A percentile compares a stretch with the other conserved stretches of the same genome.
Conservation (phyloP, 179 eudicot species). For the Amaranthus tricolor region DNA sequence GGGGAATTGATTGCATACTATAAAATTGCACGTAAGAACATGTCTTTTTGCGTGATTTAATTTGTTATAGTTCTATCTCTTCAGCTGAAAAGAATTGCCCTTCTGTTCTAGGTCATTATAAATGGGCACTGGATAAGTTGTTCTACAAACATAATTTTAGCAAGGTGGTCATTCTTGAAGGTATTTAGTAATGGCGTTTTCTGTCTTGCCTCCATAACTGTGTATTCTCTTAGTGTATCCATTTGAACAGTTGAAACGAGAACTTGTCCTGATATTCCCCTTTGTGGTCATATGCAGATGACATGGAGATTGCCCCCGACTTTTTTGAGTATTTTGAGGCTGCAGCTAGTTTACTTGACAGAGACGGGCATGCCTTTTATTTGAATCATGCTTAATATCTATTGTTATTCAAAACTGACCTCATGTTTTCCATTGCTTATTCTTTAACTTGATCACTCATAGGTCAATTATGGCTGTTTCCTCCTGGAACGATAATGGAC, state of each 20-base stretch:
- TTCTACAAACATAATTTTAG: slow-evolving; percentile 81
- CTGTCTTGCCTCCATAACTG: not conserved
- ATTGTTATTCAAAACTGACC: not conserved
- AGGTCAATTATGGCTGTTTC: slow-evolving; percentile 98
- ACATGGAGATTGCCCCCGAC: slow-evolving; percentile 98
- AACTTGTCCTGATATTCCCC: slow-evolving; percentile 16
- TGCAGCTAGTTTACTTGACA: slow-evolving; percentile 80
- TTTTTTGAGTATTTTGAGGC: slow-evolving; percentile 98
- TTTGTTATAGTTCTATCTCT: not conserved
- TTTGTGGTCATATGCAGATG: slow-evolving; percentile 55
- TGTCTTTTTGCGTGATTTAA: slow-evolving; percentile 15
- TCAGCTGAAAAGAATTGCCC: slow-evolving; percentile 17
- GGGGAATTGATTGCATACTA: slow-evolving; percentile 93
- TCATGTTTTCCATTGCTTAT: no score
- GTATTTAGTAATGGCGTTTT: slow-evolving; percentile 30
- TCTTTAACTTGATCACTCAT: not conserved
- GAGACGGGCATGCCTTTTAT: slow-evolving; percentile 61
- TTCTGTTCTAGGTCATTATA: slow-evolving; percentile 75
- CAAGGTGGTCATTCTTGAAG: slow-evolving; percentile 93
- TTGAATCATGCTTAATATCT: not conserved
- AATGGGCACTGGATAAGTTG: slow-evolving; percentile 93
- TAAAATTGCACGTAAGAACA: slow-evolving; percentile 89
- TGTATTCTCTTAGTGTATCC: not conserved
- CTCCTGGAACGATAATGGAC: slow-evolving; percentile 99
- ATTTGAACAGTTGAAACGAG: not conserved